These are phyloP conservation scores for Aeschynomene evenia DNA, from an alignment of 306 rosid genomes.

Conservation along the genomic window DNA sequence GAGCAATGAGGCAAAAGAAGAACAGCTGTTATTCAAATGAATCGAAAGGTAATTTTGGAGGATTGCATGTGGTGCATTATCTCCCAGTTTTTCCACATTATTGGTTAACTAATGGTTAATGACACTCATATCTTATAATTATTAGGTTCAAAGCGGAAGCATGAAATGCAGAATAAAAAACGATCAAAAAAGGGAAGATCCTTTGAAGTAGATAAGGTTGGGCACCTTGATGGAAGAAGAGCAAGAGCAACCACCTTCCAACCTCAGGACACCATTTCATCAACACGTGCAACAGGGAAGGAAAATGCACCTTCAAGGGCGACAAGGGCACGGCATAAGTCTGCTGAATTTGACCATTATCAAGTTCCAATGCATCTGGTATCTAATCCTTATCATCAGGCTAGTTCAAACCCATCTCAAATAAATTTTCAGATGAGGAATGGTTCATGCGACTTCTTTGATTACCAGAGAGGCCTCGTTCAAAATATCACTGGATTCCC, in stretches of 20 bases:
- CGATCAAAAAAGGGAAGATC: slow-evolving; percentile 36
- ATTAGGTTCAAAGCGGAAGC: slow-evolving; percentile 39
- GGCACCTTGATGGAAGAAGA: slow-evolving; percentile 30
- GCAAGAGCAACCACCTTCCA: slow-evolving; percentile 23
- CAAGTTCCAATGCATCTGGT: slow-evolving; percentile 33
- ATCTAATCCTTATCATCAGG: slow-evolving; percentile 19
- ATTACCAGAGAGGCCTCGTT: slow-evolving; percentile 29
- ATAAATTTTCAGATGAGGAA: slow-evolving; percentile 31
- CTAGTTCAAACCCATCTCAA: slow-evolving; percentile 32
- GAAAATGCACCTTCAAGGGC: slow-evolving; percentile 36
- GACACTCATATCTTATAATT: slow-evolving; percentile 9
- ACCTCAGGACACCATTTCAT: slow-evolving; percentile 23
- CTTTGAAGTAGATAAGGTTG: slow-evolving; percentile 26
- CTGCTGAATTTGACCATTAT: slow-evolving; percentile 18
- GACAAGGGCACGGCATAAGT: slow-evolving; percentile 29
- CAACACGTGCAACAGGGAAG: slow-evolving; percentile 33
- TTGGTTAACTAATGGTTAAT: slow-evolving; percentile 10
- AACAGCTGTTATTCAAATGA: slow-evolving; percentile 36
- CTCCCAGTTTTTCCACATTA: slow-evolving; percentile 10
- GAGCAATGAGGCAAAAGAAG: slow-evolving; percentile 46
- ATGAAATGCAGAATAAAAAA: slow-evolving; percentile 36
- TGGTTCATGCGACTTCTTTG: slow-evolving; percentile 20
- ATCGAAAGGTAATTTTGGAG: slow-evolving; percentile 33
- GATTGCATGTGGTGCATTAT: slow-evolving; percentile 3
- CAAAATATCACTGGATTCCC: slow-evolving; percentile 35